Conservation (phyloP, 176 grass and related monocot genomes). For the Alloteropsis semialata region DNA sequence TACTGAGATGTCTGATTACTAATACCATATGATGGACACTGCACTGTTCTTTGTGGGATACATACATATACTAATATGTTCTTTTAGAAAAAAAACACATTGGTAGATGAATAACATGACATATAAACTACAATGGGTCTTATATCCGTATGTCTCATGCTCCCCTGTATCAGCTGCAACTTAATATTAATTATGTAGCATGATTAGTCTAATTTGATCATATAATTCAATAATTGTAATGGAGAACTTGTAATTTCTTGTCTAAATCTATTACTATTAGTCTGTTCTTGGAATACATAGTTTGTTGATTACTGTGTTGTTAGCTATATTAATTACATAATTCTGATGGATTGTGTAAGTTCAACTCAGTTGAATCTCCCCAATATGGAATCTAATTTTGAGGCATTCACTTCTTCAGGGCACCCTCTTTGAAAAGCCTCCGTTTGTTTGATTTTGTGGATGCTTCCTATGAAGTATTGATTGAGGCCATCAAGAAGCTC, state of each 20-base stretch:
- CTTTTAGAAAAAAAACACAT: not conserved
- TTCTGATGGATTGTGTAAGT: too few relatives aligned
- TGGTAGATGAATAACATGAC: too few relatives aligned
- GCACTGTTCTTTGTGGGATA: not conserved
- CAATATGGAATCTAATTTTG: not conserved
- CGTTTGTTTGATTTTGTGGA: not conserved
- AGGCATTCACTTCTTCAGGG: not conserved
- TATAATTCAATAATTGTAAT: not conserved
- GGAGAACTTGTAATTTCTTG: not conserved
- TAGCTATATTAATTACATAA: not conserved
- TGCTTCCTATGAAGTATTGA: not conserved
- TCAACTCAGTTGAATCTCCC: not conserved
- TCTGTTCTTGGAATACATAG: not conserved
- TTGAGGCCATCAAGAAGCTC: not conserved
- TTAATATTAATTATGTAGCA: not conserved
- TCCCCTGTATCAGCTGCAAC: too few relatives aligned
- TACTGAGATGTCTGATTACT: too few relatives aligned
- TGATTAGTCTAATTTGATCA: not conserved
- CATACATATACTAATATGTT: not conserved
- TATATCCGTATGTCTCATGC: too few relatives aligned
- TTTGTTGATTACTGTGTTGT: not conserved
- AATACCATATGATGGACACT: not conserved
- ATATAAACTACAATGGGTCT: not conserved
- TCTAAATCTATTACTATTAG: not conserved
- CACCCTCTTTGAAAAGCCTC: not conserved